Evolutionary conservation across 345 rosid genomes (phyloP), one percentile per base, ranked within the genome.

Genomic region (Eucalyptus pauciflora): DNA sequence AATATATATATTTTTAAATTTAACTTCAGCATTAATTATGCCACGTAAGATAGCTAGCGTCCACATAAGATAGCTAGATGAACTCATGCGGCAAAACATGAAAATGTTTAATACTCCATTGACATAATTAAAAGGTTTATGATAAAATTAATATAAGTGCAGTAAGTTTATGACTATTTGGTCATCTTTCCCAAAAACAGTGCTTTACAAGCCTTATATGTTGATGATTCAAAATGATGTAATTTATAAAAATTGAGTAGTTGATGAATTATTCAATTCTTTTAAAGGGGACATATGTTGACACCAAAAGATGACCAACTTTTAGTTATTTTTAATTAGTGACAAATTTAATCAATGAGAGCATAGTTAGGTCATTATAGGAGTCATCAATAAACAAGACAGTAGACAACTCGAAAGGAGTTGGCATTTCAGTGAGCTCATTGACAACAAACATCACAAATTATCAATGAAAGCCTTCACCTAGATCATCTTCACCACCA

Each of bases 41-140:
- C 3, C 62, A 22, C 1, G 6, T 56, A 10, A 9, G 62, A 56
- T 0, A 24, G 13, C 29, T 24, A 56, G 29, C 1, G 1, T 56
- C 12, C 62, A 56, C 13, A 56, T 56, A 56, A 24, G 29, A 56
- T 56, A 56, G 13, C 29, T 0, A 22, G 6, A 56, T 56, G 29
- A 56, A 24, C 29, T 24, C 29, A 56, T 9, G 5, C 1, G 13
- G 6, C 13, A 56, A 56, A 56, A 56, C 6, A 22, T 56, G 6
- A 56, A 56, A 56, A 22, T 24, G 6, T 24, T 56, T 56, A 56
- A 0, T 13, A 56, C 29, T 56, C 13, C 10, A 56, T 56, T 56
- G 29, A 24, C 1, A 24, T 22, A 56, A 56, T 56, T 56, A 56
- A 56, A 56, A 56, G 1, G 13, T 24, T 56, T 22, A 56, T 56